Evolutionary conservation across 805 yeast species (phyloP).

Genomic region (Hanseniaspora pseudoguilliermondii): DNA sequence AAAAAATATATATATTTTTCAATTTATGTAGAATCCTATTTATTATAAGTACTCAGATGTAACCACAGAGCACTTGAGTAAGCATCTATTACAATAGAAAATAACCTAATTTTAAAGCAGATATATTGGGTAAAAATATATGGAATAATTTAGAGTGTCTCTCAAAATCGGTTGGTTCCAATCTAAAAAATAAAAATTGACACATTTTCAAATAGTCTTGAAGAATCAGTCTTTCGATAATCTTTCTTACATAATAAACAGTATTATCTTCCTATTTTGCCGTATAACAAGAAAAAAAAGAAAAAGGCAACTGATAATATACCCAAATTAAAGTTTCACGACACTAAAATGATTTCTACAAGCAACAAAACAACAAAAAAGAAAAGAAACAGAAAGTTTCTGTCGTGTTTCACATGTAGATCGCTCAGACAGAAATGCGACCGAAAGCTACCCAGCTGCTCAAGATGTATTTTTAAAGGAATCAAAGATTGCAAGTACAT

Average conservation of each 20-base stretch:
- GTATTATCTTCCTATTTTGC: no score
- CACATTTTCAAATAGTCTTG: no score
- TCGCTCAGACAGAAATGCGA: constrained; percentile 12
- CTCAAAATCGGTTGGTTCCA: no score
- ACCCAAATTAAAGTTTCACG: no score
- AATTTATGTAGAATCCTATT: no score
- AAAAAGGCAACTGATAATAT: not conserved
- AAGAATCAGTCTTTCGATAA: no score
- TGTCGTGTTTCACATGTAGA: constrained; percentile 11
- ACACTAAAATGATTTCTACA: not conserved
- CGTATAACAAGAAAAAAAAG: not conserved
- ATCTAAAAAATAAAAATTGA: no score
- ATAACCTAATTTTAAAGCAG: no score
- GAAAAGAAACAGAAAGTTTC: constrained; percentile 8
- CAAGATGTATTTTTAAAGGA: not conserved
- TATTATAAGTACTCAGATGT: not conserved
- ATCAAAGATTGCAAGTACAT: constrained; percentile 1
- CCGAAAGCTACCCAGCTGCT: not conserved
- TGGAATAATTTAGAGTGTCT: no score
- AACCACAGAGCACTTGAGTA: not conserved
- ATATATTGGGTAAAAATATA: no score
- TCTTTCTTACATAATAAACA: no score
- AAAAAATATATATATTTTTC: no score
- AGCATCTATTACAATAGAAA: not conserved
- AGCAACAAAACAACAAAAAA: not conserved